Base-by-base conservation (phyloP, 148 eudicot genomes). In the Rhododendron molle region DNA sequence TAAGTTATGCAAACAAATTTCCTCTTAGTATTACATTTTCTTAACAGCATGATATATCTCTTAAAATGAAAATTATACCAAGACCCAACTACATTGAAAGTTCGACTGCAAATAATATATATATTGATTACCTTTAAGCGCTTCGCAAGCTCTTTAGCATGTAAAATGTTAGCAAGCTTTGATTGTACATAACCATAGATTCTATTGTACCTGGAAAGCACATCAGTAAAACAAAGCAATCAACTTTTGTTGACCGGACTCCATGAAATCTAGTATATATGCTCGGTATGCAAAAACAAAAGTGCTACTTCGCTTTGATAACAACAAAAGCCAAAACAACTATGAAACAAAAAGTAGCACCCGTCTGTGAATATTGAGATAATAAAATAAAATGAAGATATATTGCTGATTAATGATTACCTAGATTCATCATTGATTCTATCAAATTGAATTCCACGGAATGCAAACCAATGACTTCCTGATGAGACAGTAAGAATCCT, bases 401-500 rank as follows among this genome's bases (percentile, higher is more conserved):
- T 21, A 40, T 40, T 3, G 23, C 8, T 1, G 32, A 26, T 80
- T 20, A 13, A 3, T 49, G 12, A 46, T 78, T 91, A 94, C 98
- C 90, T 88, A 67, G 93, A 83, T 83, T 90, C 88, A 43, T 96
- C 96, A 44, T 93, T 96, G 81, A 96, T 90, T 85, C 86, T 93
- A 85, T 93, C 98, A 86, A 96, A 96, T 76, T 87, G 88, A 67
- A 96, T 91, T 83, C 99, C 95, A 18, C 81, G 28, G 62, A 91
- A 94, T 13, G 92, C 85, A 87, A 88, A 93, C 11, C 90, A 81
- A 85, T 96, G 96, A 23, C 88, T 90, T 80, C 74, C 93, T 76
- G 99, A 96, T 56, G 98, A 87, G 84, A 96, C 93, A 89, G 54
- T 93, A 50, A 95, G 92, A 84, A 96, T 93, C 89, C 96, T 92